These are phyloP conservation scores for Hortiboletus campestris DNA, from an alignment of 768 basidiomycete species.

Conservation along the genomic window DNA sequence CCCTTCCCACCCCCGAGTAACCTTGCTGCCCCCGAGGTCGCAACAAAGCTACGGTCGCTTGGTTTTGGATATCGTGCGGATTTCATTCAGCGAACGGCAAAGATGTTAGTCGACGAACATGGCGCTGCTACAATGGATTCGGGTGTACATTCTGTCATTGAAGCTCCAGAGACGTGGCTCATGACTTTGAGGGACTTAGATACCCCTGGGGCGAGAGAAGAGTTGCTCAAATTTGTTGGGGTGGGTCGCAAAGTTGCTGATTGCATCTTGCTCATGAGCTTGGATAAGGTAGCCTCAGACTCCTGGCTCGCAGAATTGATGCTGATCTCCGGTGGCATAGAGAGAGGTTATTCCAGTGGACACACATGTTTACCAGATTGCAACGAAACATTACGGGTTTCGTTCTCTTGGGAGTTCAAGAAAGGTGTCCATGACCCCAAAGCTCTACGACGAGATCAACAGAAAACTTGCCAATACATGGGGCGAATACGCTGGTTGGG, in stretches of 20 bases:
- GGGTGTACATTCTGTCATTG: slow-evolving; percentile 20
- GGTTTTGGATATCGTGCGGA: slow-evolving; percentile 96
- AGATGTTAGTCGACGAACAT: slow-evolving; percentile 66
- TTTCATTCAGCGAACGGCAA: slow-evolving; percentile 81
- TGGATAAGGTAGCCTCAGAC: slow-evolving; percentile 68
- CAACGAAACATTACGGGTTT: slow-evolving; percentile 72
- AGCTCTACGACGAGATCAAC: slow-evolving; percentile 72
- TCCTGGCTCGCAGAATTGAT: background rate
- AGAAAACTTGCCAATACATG: slow-evolving; percentile 60
- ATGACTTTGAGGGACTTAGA: slow-evolving; percentile 44
- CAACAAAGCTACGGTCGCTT: slow-evolving; percentile 65
- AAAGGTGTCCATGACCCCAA: slow-evolving; percentile 69
- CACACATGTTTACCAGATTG: slow-evolving; percentile 92
- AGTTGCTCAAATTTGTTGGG: slow-evolving; percentile 80
- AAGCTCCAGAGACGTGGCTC: slow-evolving; percentile 64
- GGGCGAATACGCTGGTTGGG: slow-evolving; percentile 90
- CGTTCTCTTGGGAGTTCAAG: slow-evolving; percentile 39
- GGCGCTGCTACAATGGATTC: slow-evolving; percentile 14
- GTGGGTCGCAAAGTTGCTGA: slow-evolving; percentile 98
- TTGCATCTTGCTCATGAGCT: slow-evolving; percentile 88
- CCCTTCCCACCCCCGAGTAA: slow-evolving; percentile 81
- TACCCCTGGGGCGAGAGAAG: slow-evolving; percentile 64
- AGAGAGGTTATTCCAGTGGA: slow-evolving; percentile 90
- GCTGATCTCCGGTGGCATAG: slow-evolving; percentile 39
- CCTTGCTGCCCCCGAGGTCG: slow-evolving; percentile 58